Evolutionary conservation across 805 yeast species (phyloP), one percentile per base, ranked within the genome.

Genomic region (Metschnikowia bowlesiae): DNA sequence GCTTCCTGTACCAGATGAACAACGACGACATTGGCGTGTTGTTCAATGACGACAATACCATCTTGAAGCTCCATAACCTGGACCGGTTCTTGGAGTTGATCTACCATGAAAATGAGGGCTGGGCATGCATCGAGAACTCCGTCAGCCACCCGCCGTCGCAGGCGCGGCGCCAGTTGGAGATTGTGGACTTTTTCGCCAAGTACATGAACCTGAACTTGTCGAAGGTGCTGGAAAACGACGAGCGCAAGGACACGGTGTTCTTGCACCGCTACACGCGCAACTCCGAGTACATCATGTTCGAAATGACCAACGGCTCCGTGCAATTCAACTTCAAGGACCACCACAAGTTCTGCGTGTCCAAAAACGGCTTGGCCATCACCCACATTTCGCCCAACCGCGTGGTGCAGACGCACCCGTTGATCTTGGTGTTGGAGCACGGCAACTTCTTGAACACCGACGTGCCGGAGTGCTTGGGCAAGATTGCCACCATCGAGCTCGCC

Each of bases 261-360:
- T 75, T 92, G 56, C 83, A 94, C 72, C 79, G 95, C 60, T 89
- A 87, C 64, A 82, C 89, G 26, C 83, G 98, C 66, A 83, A 84
- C 48, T 79, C 83, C 42, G 84, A 83, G 54, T 89, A 81, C 65
- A 89, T 91, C 49, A 87, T 91, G 95, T 94, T 94, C 72, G 92
- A 89, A 66, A 71, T 94, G 73, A 88, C 96, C 63, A 89, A 90
- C 63, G 97, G 96, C 18, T 84, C 89, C 39, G 83, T 87, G 68
- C 99, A 94, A 68, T 91, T 91, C 73, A 94, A 94, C 70, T 94
- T 94, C 71, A 86, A 86, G 66, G 98, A 94, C 69, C 99, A 94
- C 64, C 91, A 87, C 69, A 94, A 94, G 69, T 71, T 91, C 49
- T 84, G 95, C 52, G 66, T 92, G 37, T 85, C 91, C 40, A 84